phyloP scores from a whole-genome alignment of 2,329 filamentous ascomycete genomes.

The Paecilomyces dactylethromorphus region DNA sequence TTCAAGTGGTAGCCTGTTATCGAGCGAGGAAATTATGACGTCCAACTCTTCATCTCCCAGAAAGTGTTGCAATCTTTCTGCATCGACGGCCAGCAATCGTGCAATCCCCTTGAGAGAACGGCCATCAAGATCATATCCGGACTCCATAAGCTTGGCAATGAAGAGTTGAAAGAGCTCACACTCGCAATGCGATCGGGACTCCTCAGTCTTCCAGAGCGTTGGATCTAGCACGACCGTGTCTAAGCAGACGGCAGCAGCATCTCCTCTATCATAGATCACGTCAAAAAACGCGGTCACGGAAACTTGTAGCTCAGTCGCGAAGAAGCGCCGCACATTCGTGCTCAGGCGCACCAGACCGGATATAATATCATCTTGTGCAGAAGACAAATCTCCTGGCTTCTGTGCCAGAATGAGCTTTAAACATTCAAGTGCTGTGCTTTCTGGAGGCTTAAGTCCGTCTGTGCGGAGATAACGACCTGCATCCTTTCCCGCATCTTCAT shows the following conservation, averaged over 20 bases:
- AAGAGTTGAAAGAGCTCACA: slow-evolving; percentile 55
- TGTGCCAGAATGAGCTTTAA: slow-evolving; percentile 36
- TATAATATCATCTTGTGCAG: slow-evolving; percentile 41
- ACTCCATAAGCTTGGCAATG: slow-evolving; percentile 84
- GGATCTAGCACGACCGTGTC: slow-evolving; percentile 40
- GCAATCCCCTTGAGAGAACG: slow-evolving; percentile 56
- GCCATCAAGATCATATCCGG: slow-evolving; percentile 66
- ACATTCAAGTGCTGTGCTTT: slow-evolving; percentile 36
- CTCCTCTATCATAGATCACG: slow-evolving; percentile 42
- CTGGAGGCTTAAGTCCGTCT: slow-evolving; percentile 37
- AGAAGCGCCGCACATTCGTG: slow-evolving; percentile 34
- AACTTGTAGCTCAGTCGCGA: slow-evolving; percentile 35
- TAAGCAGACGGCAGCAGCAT: slow-evolving; percentile 40
- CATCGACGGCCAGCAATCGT: slow-evolving; percentile 51
- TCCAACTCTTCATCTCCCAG: slow-evolving; percentile 69
- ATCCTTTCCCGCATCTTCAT: slow-evolving; percentile 39
- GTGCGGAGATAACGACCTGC: slow-evolving; percentile 36
- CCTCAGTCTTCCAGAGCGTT: slow-evolving; percentile 39
- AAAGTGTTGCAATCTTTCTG: slow-evolving; percentile 40
- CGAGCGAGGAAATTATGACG: slow-evolving; percentile 77
- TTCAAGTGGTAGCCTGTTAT: slow-evolving; percentile 68
- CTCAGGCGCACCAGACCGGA: slow-evolving; percentile 40
- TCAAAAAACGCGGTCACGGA: slow-evolving; percentile 44
- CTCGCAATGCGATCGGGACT: slow-evolving; percentile 37
- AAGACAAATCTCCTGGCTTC: slow-evolving; percentile 28